These are phyloP conservation scores for Penicillium soppii DNA, from an alignment of 495 filamentous ascomycete genomes.

Conservation along the genomic window DNA sequence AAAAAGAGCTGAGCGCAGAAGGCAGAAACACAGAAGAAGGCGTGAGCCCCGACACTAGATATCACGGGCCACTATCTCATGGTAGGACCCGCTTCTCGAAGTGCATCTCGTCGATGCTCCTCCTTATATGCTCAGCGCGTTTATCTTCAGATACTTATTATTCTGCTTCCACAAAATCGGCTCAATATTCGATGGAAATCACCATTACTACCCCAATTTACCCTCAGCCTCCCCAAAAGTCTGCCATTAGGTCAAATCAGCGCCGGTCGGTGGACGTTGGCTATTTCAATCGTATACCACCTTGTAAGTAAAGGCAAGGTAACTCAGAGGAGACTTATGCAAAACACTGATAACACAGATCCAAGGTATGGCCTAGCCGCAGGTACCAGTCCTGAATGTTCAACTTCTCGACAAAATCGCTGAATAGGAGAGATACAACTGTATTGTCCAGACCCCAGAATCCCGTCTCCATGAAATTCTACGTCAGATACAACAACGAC, in stretches of 20 bases:
- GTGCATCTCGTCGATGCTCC: background rate
- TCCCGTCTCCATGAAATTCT: background rate
- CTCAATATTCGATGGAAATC: background rate
- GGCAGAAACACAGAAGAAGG: background rate
- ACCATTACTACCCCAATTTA: background rate
- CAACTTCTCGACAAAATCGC: background rate
- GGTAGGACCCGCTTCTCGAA: background rate
- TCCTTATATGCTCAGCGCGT: background rate
- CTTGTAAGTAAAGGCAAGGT: background rate
- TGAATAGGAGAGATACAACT: background rate
- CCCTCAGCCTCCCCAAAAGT: background rate
- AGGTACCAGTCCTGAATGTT: background rate
- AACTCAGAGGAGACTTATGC: background rate
- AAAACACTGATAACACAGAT: background rate
- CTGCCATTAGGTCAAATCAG: background rate
- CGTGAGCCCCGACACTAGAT: background rate
- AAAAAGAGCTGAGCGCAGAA: background rate
- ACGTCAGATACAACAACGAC: background rate
- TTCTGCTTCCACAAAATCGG: background rate
- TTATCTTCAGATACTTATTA: background rate
- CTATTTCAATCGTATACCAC: background rate
- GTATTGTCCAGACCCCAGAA: background rate
- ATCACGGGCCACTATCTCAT: background rate
- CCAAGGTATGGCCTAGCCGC: background rate
- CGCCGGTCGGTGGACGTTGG: background rate